Conservation (phyloP, 1,139 yeast species). For the Meyerozyma guilliermondii region DNA sequence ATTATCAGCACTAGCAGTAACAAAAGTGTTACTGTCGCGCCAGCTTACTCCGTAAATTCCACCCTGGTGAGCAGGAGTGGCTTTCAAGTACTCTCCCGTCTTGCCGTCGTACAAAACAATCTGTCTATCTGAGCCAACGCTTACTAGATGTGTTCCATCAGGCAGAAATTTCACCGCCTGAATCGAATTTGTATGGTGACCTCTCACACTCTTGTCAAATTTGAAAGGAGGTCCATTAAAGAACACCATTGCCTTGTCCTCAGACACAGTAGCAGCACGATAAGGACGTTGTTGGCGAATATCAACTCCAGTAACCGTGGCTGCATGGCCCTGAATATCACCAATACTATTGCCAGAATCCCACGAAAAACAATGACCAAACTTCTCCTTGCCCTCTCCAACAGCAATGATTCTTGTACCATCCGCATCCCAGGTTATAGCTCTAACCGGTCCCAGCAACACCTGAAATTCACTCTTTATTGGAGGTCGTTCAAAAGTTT, state of each 20-base stretch:
- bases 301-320: constrained; percentile 75
- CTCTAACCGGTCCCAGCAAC: constrained; percentile 76
- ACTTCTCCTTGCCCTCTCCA: constrained; percentile 89
- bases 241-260: constrained; percentile 81
- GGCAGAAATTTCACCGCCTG: constrained; percentile 83
- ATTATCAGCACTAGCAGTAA: constrained; percentile 83
- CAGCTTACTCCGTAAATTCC: constrained; percentile 78
- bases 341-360: constrained; percentile 96
- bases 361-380: constrained; percentile 89
- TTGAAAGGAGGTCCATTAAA: constrained; percentile 93
- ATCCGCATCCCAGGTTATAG: constrained; percentile 92
- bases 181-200: constrained; percentile 71
- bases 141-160: constrained; percentile 64
- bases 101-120: constrained; percentile 82
- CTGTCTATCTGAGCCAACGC: constrained; percentile 82
- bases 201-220: constrained; percentile 67
- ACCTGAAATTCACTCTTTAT: constrained; percentile 81
- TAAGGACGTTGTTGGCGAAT: constrained; percentile 88
- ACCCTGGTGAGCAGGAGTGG: constrained; percentile 63
- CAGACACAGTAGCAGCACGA: constrained; percentile 90
- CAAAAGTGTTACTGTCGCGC: constrained; percentile 58
- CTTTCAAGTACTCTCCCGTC: constrained; percentile 66
- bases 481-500: constrained; percentile 40
- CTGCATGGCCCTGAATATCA: constrained; percentile 92
- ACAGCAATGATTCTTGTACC: constrained; percentile 83